Conservation (phyloP, 257 asterid genomes). For the Primulina tabacum region DNA sequence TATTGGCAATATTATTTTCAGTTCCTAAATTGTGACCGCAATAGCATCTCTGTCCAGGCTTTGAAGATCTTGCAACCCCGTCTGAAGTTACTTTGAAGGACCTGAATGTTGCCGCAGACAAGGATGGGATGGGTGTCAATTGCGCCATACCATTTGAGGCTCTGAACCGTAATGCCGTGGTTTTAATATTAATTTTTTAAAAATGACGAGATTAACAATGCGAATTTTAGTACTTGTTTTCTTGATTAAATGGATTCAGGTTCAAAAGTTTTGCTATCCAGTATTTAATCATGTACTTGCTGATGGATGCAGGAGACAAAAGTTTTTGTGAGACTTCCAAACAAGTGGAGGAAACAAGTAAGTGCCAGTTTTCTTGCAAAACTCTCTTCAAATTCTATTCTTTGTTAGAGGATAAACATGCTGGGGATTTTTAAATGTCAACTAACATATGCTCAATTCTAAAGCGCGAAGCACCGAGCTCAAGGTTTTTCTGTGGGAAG, state of each 20-base stretch:
- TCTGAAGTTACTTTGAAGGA: background rate
- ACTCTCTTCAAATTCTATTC: background rate
- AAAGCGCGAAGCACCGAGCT: background rate
- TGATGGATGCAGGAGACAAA: slow-evolving; percentile 15
- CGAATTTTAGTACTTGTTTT: background rate
- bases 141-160: background rate
- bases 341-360: slow-evolving; percentile 24
- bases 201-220: background rate
- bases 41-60: background rate
- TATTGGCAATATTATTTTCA: too few relatives aligned
- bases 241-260: background rate
- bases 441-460: background rate
- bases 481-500: background rate
- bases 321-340: slow-evolving; percentile 6
- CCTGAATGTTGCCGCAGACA: background rate
- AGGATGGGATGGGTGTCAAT: too few relatives aligned
- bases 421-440: background rate
- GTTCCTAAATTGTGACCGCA: too few relatives aligned
- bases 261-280: background rate
- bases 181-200: too few relatives aligned
- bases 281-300: background rate
- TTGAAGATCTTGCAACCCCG: background rate
- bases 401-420: too few relatives aligned
- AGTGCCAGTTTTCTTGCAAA: background rate
- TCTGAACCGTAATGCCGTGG: background rate